A percentile compares a stretch with the other conserved stretches of the same genome.
phyloP scores from a whole-genome alignment of 768 basidiomycete genomes.

The Clavulina sp. region DNA sequence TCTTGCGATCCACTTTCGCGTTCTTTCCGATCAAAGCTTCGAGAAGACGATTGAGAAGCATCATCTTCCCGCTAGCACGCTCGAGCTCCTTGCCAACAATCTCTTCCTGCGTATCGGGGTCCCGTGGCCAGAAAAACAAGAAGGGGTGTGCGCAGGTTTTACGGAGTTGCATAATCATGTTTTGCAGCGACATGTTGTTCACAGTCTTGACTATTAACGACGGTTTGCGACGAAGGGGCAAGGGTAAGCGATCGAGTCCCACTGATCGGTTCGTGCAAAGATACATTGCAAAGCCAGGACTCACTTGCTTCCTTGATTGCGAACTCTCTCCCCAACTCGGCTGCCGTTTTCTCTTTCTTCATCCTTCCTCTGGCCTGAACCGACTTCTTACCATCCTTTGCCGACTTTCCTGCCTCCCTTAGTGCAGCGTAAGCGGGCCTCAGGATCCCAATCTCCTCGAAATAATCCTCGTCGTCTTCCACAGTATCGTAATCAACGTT shows the following conservation, averaged over 20 bases:
- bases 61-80: slow-evolving; percentile 90
- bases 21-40: slow-evolving; percentile 48
- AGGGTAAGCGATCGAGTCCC: neutral
- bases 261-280: neutral
- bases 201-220: slow-evolving; percentile 50
- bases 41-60: slow-evolving; percentile 78
- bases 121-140: slow-evolving; percentile 69
- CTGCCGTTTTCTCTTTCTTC: slow-evolving; percentile 30
- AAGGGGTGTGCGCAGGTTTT: slow-evolving; percentile 93
- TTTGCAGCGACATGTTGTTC: slow-evolving; percentile 87
- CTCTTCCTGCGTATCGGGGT: slow-evolving; percentile 40
- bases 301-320: slow-evolving; percentile 42
- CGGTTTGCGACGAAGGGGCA: too few relatives aligned
- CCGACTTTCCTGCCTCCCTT: slow-evolving; percentile 27
- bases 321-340: slow-evolving; percentile 39
- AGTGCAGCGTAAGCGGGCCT: too few relatives aligned
- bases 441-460: too few relatives aligned
- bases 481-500: slow-evolving; percentile 37
- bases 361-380: slow-evolving; percentile 18
- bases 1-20: neutral
- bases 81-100: slow-evolving; percentile 66
- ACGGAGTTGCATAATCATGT: slow-evolving; percentile 90
- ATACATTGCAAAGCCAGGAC: slow-evolving; percentile 13
- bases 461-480: slow-evolving; percentile 49
- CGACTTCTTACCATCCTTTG: slow-evolving; percentile 21